A percentile compares a stretch with the other conserved stretches of the same genome.
Conservation (phyloP, 208 protist species). For the Angomonas ambiguus region DNA sequence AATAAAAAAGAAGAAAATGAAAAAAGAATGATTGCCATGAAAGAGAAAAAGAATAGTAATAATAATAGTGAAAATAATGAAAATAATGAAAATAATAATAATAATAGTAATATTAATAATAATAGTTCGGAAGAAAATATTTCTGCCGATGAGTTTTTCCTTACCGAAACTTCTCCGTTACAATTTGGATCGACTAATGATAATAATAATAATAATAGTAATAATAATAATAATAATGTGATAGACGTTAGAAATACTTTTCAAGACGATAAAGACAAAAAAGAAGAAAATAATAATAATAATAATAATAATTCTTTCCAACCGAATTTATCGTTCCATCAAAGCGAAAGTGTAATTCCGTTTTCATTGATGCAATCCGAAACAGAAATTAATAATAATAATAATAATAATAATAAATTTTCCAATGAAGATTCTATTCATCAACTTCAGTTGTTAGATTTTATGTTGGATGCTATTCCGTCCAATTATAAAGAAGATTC, state of each 20-base stretch:
- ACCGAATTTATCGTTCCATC: slow-evolving; percentile 47
- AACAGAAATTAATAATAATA: background rate
- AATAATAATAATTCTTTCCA: background rate
- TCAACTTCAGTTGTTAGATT: slow-evolving; percentile 57
- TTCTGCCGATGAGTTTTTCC: background rate
- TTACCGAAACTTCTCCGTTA: background rate
- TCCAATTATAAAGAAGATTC: background rate
- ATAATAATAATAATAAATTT: background rate
- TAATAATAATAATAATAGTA: background rate
- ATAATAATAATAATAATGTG: background rate
- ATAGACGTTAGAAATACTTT: too few relatives aligned
- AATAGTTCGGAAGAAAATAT: too few relatives aligned
- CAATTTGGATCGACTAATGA: background rate
- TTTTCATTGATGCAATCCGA: slow-evolving; percentile 6
- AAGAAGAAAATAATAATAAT: too few relatives aligned
- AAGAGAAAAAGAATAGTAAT: background rate
- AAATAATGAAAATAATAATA: background rate
- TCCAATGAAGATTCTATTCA: background rate
- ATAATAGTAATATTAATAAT: background rate
- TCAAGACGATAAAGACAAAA: too few relatives aligned
- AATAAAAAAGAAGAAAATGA: too few relatives aligned
- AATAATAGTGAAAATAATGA: background rate
- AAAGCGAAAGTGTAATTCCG: slow-evolving; percentile 22
- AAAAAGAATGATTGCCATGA: background rate
- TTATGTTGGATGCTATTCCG: slow-evolving; percentile 59